Conservation (phyloP, 768 basidiomycete species). For the Coprinellus micaceus region DNA sequence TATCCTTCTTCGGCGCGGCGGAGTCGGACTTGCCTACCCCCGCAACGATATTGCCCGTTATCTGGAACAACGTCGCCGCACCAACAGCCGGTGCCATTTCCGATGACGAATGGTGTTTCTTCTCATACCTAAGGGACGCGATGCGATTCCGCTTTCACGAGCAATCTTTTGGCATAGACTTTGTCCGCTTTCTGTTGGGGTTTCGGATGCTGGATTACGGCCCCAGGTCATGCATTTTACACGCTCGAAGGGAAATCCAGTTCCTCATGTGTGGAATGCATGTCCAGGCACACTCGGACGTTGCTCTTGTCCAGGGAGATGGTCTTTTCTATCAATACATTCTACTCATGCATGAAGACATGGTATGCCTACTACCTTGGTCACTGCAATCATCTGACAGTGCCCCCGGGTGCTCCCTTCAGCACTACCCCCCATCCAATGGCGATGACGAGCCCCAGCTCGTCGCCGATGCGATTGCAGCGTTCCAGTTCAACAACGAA, state of each 20-base stretch:
- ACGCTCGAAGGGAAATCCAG: neutral
- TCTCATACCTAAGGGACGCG: conserved; percentile 77
- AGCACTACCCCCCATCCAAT: neutral
- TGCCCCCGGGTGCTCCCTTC: too few relatives aligned
- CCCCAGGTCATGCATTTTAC: neutral
- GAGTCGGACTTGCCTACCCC: neutral
- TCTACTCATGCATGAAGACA: conserved; percentile 25
- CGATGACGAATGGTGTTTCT: conserved; percentile 24
- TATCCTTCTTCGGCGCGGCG: neutral
- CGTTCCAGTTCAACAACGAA: conserved; percentile 26
- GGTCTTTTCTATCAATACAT: conserved; percentile 12
- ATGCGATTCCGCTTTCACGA: conserved; percentile 68
- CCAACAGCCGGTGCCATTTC: neutral
- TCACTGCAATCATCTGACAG: too few relatives aligned
- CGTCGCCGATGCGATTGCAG: conserved; percentile 30
- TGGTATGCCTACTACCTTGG: neutral
- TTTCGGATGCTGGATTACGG: conserved; percentile 5
- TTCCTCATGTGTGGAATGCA: conserved; percentile 1
- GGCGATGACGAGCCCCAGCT: conserved; percentile 20
- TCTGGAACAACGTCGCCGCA: neutral
- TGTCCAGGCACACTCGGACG: conserved; percentile 11
- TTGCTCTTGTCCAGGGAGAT: conserved; percentile 19
- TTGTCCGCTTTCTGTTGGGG: neutral
- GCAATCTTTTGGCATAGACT: conserved; percentile 31
- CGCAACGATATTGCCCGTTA: neutral